Evolutionary conservation across 2,329 filamentous ascomycete genomes (phyloP), one percentile per base, ranked within the genome.

Genomic region (Fusarium neocosmosporiellum): DNA sequence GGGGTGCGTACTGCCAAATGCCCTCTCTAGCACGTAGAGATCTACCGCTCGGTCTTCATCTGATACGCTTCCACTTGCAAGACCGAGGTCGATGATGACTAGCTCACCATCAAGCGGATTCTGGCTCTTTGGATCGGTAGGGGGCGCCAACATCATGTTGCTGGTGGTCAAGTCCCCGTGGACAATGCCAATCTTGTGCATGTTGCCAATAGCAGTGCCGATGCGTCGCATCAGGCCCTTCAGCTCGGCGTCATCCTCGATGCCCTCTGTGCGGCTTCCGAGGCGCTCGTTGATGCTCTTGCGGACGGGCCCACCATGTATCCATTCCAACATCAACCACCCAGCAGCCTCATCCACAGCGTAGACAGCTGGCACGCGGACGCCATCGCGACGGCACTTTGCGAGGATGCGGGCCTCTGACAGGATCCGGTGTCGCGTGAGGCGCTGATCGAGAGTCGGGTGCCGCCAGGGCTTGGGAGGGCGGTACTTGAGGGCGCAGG

Each of bases 161-260:
- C 95, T 98, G 72, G 95, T 99, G 69, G 96, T 99, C 84, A 99
- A 83, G 84, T 99, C 96, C 43, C 96, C 96, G 84, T 99, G 96
- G 67, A 98, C 91, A 64, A 98, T 89, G 18, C 96, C 96, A n/a
- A 91, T 88, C 63, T 88, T 88, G 85, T 99, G 96, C 86, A 99
- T 85, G 63, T 82, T 87, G 9, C 93, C 95, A 18, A 98, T 89
- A 3, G 91, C 91, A 7, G 81, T 79, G 1, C 94, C 95, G 67
- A 98, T 90, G 71, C 89, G 86, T 54, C 86, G 83, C 89, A 98
- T 91, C 69, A 98, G 83, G 14, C 80, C 85, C 53, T 87, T 84
- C 18, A 95, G 82, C 36, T 85, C 85, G 37, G 80, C 80, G 70
- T 90, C 87, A n/a, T 85, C 81, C 69, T 76, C 82, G 63, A 77